Conservation (phyloP, 805 yeast genomes). For the Suhomyces emberorum region DNA sequence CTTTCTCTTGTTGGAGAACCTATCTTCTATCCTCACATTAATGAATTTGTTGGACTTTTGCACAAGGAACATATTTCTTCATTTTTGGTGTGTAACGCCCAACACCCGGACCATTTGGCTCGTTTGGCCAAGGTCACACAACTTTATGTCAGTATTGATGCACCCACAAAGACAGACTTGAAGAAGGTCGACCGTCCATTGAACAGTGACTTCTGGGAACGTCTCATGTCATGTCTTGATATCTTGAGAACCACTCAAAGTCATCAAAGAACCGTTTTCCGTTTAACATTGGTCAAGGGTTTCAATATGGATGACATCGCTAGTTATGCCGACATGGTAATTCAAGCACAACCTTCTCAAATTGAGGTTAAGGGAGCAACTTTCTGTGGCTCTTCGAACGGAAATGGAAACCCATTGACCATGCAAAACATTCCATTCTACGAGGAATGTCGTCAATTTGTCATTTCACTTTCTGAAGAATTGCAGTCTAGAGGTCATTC, state of each 20-base stretch:
- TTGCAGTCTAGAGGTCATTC: slow-evolving; percentile 62
- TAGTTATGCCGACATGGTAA: slow-evolving; percentile 86
- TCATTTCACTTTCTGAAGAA: slow-evolving; percentile 57
- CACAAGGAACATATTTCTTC: slow-evolving; percentile 80
- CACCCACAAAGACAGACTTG: slow-evolving; percentile 78
- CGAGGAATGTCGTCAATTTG: slow-evolving; percentile 82
- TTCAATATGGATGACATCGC: slow-evolving; percentile 79
- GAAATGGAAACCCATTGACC: slow-evolving; percentile 83
- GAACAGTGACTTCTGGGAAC: slow-evolving; percentile 89
- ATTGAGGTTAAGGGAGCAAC: slow-evolving; percentile 95
- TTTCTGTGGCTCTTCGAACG: slow-evolving; percentile 84
- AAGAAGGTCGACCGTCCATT: slow-evolving; percentile 86
- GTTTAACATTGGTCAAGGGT: slow-evolving; percentile 88
- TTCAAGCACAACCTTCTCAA: slow-evolving; percentile 76
- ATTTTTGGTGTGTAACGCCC: slow-evolving; percentile 92
- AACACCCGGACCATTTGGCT: slow-evolving; percentile 83
- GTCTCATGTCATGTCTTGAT: slow-evolving; percentile 76
- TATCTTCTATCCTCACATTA: slow-evolving; percentile 87
- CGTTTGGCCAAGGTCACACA: slow-evolving; percentile 78
- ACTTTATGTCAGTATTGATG: slow-evolving; percentile 89
- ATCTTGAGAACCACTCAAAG: slow-evolving; percentile 68
- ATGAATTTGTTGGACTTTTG: slow-evolving; percentile 74
- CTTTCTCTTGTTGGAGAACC: slow-evolving; percentile 93
- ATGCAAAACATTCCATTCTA: slow-evolving; percentile 96
- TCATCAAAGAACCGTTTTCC: slow-evolving; percentile 86